Evolutionary conservation across 345 rosid species (phyloP), one percentile per base, ranked within the genome.

Genomic region (Salix purpurea): DNA sequence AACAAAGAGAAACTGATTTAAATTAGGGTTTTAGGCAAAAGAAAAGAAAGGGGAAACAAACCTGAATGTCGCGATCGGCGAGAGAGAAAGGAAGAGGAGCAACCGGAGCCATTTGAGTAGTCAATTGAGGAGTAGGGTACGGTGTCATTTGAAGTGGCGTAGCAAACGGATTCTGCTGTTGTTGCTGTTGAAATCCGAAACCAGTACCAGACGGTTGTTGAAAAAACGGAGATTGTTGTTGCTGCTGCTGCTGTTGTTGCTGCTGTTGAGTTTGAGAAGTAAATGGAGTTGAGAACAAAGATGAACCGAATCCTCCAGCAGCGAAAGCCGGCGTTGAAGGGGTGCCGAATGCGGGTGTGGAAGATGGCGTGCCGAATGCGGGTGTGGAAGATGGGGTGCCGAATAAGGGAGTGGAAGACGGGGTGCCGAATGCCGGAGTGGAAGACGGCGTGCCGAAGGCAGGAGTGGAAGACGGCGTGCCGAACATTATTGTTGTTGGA

Each of bases 41-140:
- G 44, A 40, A 40, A 40, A 40, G 44, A 40, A 40, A 40, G 23
- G 50, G 42, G 71, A 14, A 11, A 37, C 74, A 40, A 28, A 93
- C 99, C 84, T 93, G 96, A 79, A 96, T 78, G 73, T 96, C 99
- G 3, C 97, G 98, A 84, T 96, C 97, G 50, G 94, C 94, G 71
- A 93, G 95, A 76, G 98, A 93, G 85, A 87, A 90, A 48, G 96
- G 90, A 44, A 96, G 91, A 3, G 99, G 98, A 71, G 98, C 90
- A 14, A 93, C 92, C 14, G 97, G 97, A 65, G 97, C 96, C 99
- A 96, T 93, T 86, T 92, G 98, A 76, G 99, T 96, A 48, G 97
- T 92, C 86, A 92, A 81, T 78, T 96, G 99, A 65, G 89, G 81
- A 85, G 77, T 86, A 24, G 89, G 89, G 73, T 90, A 90, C 12